phyloP scores from a whole-genome alignment of 1,284 basidiomycete genomes.

The Tylopilus sp. region DNA sequence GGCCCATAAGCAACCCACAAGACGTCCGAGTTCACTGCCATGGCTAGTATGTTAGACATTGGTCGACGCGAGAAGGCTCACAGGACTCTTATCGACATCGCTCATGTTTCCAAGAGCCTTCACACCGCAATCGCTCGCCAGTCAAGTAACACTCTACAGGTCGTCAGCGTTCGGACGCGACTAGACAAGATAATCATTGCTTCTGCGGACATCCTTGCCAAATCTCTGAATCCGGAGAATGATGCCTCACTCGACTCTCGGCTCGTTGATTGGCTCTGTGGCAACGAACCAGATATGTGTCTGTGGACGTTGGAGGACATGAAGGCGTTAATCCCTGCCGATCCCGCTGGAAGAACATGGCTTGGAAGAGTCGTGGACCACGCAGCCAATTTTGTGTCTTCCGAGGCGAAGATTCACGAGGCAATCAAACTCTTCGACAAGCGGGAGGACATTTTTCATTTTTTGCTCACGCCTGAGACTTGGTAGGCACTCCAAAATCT shows the following conservation, averaged over 20 bases:
- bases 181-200: conserved; percentile 9
- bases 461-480: conserved; percentile 2
- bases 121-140: not conserved
- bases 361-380: not conserved
- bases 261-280: conserved; percentile 11
- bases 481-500: too few species aligned
- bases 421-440: conserved; percentile 11
- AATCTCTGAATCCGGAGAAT: conserved; percentile 5
- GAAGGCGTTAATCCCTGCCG: not conserved
- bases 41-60: too few species aligned
- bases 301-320: conserved; percentile 7
- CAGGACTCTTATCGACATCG: conserved; percentile 12
- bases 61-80: not conserved
- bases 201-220: conserved; percentile 6
- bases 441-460: conserved; percentile 1
- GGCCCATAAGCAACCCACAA: too few species aligned
- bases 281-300: conserved; percentile 15
- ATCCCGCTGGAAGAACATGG: not conserved
- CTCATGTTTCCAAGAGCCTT: conserved; percentile 5
- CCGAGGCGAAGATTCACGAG: conserved; percentile 1
- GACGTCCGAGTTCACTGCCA: too few species aligned
- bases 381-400: not conserved
- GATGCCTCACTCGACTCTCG: not conserved
- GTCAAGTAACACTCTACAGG: not conserved
- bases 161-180: conserved; percentile 4